phyloP scores from a whole-genome alignment of 306 rosid species.

The Cucumis cinereus region DNA sequence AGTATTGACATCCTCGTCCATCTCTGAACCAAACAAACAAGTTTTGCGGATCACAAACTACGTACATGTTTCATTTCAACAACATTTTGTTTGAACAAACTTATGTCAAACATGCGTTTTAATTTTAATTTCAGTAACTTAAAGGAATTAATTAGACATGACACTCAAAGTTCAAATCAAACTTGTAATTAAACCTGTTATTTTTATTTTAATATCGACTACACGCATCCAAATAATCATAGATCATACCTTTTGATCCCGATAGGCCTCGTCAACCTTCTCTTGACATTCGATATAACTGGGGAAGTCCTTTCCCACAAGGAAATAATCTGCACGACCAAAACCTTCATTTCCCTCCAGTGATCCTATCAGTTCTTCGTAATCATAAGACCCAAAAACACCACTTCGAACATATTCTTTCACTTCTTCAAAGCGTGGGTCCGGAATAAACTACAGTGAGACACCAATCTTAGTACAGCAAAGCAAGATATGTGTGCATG shows the following conservation, averaged over 20 bases:
- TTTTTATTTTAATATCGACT: neutral
- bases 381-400: slow-evolving; percentile 61
- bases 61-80: no score
- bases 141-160: neutral
- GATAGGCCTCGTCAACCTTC: slow-evolving; percentile 73
- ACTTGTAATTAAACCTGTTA: neutral
- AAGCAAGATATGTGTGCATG: neutral
- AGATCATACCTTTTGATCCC: slow-evolving; percentile 56
- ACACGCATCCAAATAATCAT: neutral
- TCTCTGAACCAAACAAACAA: slow-evolving; percentile 33
- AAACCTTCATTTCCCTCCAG: slow-evolving; percentile 91
- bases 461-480: slow-evolving; percentile 1
- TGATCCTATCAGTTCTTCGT: slow-evolving; percentile 70
- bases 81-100: no score
- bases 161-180: neutral
- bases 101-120: no score
- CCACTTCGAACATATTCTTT: slow-evolving; percentile 76
- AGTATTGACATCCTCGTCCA: slow-evolving; percentile 95
- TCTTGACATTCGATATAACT: slow-evolving; percentile 93
- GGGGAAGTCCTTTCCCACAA: slow-evolving; percentile 96
- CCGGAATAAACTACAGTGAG: slow-evolving; percentile 67
- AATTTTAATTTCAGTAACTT: no score
- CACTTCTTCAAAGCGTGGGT: slow-evolving; percentile 84
- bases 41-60: neutral
- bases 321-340: slow-evolving; percentile 92